Conservation (phyloP, 331 rosid species). For the Arachis monticola region DNA sequence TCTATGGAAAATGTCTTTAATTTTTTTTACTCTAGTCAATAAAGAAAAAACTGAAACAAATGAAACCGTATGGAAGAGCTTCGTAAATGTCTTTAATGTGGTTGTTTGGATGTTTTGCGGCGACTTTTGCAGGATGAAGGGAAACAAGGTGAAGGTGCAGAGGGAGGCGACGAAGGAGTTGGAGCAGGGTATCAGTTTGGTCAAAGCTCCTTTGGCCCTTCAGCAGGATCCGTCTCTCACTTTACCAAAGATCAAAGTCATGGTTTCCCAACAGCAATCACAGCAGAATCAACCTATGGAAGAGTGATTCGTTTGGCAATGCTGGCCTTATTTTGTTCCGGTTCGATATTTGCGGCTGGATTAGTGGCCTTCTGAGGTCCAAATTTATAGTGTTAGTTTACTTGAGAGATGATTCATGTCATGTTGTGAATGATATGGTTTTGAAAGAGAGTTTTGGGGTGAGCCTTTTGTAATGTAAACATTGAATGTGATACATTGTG, state of each 20-base stretch:
- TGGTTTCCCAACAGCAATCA: constrained; percentile 40
- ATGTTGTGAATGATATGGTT: constrained; percentile 12
- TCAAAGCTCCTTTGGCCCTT: constrained; percentile 58
- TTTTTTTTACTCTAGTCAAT: no score
- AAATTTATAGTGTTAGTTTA: neutral
- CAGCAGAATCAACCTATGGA: constrained; percentile 56
- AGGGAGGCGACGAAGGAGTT: constrained; percentile 50
- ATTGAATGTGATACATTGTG: neutral
- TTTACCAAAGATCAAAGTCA: constrained; percentile 53
- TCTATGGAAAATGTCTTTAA: no score
- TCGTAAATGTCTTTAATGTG: constrained; percentile 21
- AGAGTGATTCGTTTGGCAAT: constrained; percentile 46
- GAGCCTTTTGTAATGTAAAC: constrained; percentile 1
- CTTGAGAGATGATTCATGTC: constrained; percentile 25
- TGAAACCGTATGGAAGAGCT: neutral
- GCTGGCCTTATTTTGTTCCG: neutral
- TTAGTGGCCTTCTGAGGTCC: constrained; percentile 1
- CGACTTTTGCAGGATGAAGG: constrained; percentile 52
- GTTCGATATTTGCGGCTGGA: constrained; percentile 13
- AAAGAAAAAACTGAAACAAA: no score
- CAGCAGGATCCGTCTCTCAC: constrained; percentile 55
- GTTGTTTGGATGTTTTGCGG: constrained; percentile 8
- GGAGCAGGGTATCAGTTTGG: constrained; percentile 57
- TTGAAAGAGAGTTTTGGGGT: constrained; percentile 14
- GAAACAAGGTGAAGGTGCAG: constrained; percentile 40